Conservation (phyloP, 2,329 filamentous ascomycete genomes). For the Tolypocladium guangdongense region DNA sequence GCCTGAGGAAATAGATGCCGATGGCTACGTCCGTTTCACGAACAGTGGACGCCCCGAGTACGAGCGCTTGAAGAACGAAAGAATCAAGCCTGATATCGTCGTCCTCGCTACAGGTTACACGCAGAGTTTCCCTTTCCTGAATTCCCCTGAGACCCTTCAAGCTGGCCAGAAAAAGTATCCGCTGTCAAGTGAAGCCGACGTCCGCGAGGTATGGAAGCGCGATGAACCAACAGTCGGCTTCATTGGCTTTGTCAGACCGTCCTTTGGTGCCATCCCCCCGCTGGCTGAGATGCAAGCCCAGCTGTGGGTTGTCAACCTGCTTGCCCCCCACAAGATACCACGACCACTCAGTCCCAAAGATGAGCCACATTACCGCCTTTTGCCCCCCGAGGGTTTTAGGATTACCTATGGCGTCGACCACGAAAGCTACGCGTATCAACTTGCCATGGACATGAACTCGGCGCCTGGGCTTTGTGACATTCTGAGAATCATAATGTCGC, state of each 20-base stretch:
- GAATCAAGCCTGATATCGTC: slow-evolving; percentile 28
- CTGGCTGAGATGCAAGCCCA: slow-evolving; percentile 34
- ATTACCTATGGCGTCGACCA: slow-evolving; percentile 32
- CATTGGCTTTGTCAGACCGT: slow-evolving; percentile 33
- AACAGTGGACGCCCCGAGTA: slow-evolving; percentile 19
- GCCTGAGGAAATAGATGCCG: slow-evolving; percentile 20
- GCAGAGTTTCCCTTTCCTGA: slow-evolving; percentile 24
- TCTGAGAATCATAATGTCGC: slow-evolving; percentile 5
- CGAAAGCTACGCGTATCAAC: slow-evolving; percentile 34
- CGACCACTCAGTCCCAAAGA: slow-evolving; percentile 16
- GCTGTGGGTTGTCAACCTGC: slow-evolving; percentile 27
- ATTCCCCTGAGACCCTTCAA: no score
- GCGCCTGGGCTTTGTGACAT: slow-evolving; percentile 23
- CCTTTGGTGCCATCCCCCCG: slow-evolving; percentile 32
- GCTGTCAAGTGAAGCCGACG: slow-evolving; percentile 32
- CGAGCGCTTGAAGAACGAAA: slow-evolving; percentile 13
- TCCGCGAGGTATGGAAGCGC: slow-evolving; percentile 37
- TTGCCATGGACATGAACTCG: slow-evolving; percentile 30
- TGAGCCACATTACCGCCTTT: slow-evolving; percentile 27
- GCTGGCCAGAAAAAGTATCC: slow-evolving; percentile 22
- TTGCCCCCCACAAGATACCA: slow-evolving; percentile 10
- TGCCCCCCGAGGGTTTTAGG: slow-evolving; percentile 15
- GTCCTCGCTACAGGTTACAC: slow-evolving; percentile 34
- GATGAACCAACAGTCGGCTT: slow-evolving; percentile 28
- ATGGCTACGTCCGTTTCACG: slow-evolving; percentile 23